phyloP scores from a whole-genome alignment of 306 rosid species.

The Adenanthera pavonina region DNA sequence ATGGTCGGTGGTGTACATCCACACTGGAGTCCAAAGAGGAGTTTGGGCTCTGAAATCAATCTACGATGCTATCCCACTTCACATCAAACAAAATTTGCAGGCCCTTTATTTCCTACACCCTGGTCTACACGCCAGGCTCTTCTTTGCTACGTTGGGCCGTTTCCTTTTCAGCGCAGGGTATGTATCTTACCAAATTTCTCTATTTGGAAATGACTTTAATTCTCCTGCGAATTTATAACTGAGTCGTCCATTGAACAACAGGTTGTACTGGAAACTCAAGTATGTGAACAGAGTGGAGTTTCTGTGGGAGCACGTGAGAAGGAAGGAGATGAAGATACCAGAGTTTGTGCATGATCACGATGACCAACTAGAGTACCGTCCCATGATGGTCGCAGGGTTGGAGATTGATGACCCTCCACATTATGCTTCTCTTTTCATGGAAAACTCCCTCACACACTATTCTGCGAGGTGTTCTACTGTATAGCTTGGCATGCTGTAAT shows the following conservation, averaged over 20 bases:
- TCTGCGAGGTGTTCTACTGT: neutral
- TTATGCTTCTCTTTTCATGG: neutral
- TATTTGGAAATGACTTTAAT: too few species aligned
- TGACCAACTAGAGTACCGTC: neutral
- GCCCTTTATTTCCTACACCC: slow-evolving; percentile 1
- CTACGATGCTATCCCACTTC: neutral
- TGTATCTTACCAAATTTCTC: neutral
- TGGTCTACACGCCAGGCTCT: neutral
- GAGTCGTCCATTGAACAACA: neutral
- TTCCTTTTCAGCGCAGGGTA: neutral
- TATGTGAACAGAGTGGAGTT: slow-evolving; percentile 6
- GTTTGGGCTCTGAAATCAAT: neutral
- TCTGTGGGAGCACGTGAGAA: slow-evolving; percentile 16
- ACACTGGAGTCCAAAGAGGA: neutral
- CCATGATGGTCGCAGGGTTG: neutral
- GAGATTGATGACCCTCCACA: neutral
- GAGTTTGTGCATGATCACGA: neutral
- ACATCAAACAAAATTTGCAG: neutral
- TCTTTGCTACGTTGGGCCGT: neutral
- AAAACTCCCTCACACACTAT: neutral
- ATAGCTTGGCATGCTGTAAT: too few species aligned
- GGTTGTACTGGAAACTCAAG: neutral
- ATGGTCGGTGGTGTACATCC: neutral
- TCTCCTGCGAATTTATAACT: neutral
- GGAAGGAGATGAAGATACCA: neutral